These are phyloP conservation scores for Salix brachista DNA, from an alignment of 345 rosid genomes.

Conservation along the genomic window DNA sequence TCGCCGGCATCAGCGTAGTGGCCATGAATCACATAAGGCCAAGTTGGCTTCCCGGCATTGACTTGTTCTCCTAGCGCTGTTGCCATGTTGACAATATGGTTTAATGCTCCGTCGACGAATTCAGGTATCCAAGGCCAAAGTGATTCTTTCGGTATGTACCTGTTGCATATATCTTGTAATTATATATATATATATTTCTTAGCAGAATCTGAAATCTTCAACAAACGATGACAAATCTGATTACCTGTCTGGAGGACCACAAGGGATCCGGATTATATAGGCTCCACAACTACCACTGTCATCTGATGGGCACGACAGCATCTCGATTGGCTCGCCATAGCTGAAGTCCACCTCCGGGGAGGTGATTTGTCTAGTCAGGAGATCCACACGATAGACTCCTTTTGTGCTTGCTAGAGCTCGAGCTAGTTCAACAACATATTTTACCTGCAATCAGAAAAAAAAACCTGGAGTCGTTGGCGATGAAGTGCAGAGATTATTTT, in stretches of 20 bases:
- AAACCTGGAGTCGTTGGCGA: neutral
- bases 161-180: constrained; percentile 6
- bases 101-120: constrained; percentile 57
- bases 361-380: constrained; percentile 59
- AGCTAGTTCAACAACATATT: constrained; percentile 70
- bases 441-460: constrained; percentile 38
- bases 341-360: constrained; percentile 61
- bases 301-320: constrained; percentile 68
- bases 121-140: constrained; percentile 67
- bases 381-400: constrained; percentile 62
- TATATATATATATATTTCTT: neutral
- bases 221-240: neutral
- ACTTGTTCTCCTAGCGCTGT: constrained; percentile 53
- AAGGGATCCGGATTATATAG: constrained; percentile 63
- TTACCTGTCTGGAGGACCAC: constrained; percentile 55
- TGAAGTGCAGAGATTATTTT: neutral
- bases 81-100: constrained; percentile 59
- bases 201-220: neutral
- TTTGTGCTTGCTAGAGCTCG: constrained; percentile 54
- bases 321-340: constrained; percentile 75
- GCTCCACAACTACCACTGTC: constrained; percentile 62
- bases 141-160: constrained; percentile 64
- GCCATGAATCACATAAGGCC: constrained; percentile 71
- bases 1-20: constrained; percentile 75
- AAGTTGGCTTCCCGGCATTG: constrained; percentile 49